Percentiles rank a stretch among this genome's conserved stretches.
phyloP scores from a whole-genome alignment of 345 rosid species.

The Alliaria petiolata region DNA sequence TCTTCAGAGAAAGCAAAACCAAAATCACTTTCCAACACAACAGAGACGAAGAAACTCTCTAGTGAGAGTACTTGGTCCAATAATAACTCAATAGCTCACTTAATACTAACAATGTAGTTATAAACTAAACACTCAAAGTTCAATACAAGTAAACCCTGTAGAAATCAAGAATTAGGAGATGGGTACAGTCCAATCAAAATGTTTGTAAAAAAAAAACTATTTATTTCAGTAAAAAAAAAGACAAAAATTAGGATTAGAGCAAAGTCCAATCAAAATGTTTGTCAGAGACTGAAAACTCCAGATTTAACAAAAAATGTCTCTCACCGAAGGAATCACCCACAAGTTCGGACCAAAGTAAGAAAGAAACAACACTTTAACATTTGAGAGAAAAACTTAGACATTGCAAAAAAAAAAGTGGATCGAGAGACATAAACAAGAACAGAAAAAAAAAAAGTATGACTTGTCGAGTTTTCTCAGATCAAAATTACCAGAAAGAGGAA shows the following conservation, averaged over 20 bases:
- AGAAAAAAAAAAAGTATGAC: neutral
- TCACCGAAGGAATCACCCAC: neutral
- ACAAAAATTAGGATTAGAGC: neutral
- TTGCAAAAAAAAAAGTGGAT: neutral
- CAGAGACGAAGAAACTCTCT: neutral
- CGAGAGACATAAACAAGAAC: neutral
- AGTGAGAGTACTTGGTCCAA: neutral
- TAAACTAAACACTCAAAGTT: neutral
- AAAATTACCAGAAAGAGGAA: constrained; percentile 15
- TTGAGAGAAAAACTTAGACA: neutral
- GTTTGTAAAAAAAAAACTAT: neutral
- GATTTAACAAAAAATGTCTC: neutral
- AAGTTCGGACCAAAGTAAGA: neutral
- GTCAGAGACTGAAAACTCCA: neutral
- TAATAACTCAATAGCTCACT: neutral
- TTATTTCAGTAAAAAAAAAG: neutral
- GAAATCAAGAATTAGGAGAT: constrained; percentile 1
- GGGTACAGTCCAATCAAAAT: neutral
- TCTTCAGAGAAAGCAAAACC: constrained; percentile 16
- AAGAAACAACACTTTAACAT: neutral
- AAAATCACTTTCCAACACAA: too few species aligned
- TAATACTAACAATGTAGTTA: neutral
- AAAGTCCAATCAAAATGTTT: neutral
- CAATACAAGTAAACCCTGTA: neutral
- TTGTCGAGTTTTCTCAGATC: neutral